Conservation (phyloP, 768 basidiomycete species). For the Russula earlei region DNA sequence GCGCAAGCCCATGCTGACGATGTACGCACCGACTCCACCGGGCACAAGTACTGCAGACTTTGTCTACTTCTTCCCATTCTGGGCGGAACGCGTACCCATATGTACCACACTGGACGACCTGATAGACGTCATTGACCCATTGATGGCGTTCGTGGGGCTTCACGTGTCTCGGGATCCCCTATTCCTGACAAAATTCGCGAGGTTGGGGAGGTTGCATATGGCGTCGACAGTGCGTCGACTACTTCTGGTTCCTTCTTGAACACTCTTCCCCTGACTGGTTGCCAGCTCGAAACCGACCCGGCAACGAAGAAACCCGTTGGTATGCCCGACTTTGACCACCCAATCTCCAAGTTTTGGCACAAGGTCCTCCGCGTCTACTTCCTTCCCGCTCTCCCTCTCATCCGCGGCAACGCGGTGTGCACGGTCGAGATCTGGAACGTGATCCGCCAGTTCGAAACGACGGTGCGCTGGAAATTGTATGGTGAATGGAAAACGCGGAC, state of each 20-base stretch:
- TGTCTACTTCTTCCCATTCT: constrained; percentile 85
- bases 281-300: constrained; percentile 44
- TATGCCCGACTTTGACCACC: constrained; percentile 46
- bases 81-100: constrained; percentile 61
- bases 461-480: constrained; percentile 82
- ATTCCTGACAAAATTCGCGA: constrained; percentile 70
- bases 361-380: constrained; percentile 69
- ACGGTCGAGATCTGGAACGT: constrained; percentile 92
- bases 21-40: constrained; percentile 74
- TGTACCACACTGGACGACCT: constrained; percentile 61
- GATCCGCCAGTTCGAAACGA: constrained; percentile 66
- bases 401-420: constrained; percentile 78
- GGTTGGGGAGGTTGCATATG: constrained; percentile 64
- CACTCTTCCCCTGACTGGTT: neutral
- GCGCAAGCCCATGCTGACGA: constrained; percentile 59
- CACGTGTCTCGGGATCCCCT: constrained; percentile 72
- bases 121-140: constrained; percentile 63
- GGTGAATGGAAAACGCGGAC: constrained; percentile 83
- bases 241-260: neutral
- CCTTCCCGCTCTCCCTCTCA: constrained; percentile 79
- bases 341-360: constrained; percentile 76
- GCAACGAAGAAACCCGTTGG: constrained; percentile 49
- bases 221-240: constrained; percentile 38
- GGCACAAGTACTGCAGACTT: constrained; percentile 67
- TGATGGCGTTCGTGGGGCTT: constrained; percentile 71